Base-by-base conservation (phyloP, 2,329 filamentous ascomycete species). In the Penicillium psychrosexuale region DNA sequence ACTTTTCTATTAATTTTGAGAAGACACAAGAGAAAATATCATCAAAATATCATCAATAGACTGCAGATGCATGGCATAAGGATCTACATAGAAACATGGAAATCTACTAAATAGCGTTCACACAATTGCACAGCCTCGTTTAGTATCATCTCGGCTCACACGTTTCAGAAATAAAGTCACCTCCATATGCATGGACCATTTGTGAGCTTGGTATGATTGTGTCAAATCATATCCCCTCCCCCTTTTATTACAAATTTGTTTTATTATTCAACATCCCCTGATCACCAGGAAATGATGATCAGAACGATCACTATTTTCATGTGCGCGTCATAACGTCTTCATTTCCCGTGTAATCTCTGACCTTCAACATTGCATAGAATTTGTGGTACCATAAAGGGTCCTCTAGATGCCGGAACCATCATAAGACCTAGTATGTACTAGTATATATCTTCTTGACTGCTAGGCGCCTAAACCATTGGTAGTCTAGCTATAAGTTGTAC, bases 111-210 rank as follows among this genome's bases (percentile, higher is more conserved):
- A 40, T 37, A 15, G 45, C 27, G 53, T 56, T 57, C 43, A 37
- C 43, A 40, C 44, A 34, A 36, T 47, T 58, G 59, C 59, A 61
- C 59, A 60, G 59, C 59, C 59, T 55, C 55, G 28, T 49, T 52
- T 13, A 45, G 28, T 33, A 44, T 37, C n/a, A 30, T 40, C 8
- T 39, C 17, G 19, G 37, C 50, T 44, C 45, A 54, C 31, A 33
- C 15, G 53, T 55, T 52, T 55, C 53, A 55, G 42, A 47, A 46
- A 55, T 47, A 47, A 47, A 39, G 47, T 28, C 38, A 19, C 33
- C 30, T 33, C 28, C 6, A 30, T 37, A 9, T 38, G 50, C 36
- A 53, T 53, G n/a, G 28, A 31, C 42, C 9, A 33, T 52, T 27
- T 15, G 12, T 53, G 46, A 50, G 46, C 46, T 38, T 54, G 24